These are phyloP conservation scores for Spiraea crenata DNA, from an alignment of 331 rosid species.

Conservation along the genomic window DNA sequence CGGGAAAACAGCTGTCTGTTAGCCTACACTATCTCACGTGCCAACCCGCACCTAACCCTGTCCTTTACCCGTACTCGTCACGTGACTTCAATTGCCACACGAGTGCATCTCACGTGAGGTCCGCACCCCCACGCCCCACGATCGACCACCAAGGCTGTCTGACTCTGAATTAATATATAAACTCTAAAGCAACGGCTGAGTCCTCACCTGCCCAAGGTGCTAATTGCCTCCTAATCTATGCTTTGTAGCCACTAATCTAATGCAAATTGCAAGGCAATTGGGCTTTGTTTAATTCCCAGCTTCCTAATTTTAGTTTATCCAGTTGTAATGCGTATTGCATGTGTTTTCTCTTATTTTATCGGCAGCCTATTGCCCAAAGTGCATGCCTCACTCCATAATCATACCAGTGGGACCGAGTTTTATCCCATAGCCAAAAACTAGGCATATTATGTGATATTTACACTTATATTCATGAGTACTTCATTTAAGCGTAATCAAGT, in stretches of 20 bases:
- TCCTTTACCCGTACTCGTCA: slow-evolving; percentile 39
- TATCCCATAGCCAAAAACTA: too few relatives aligned
- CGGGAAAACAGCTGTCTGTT: slow-evolving; percentile 42
- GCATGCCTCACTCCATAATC: neutral
- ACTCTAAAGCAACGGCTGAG: neutral
- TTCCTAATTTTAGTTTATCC: too few relatives aligned
- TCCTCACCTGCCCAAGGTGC: slow-evolving; percentile 14
- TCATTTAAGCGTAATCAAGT: too few relatives aligned
- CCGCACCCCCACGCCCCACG: slow-evolving; percentile 3
- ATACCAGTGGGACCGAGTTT: too few relatives aligned
- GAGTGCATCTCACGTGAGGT: slow-evolving; percentile 34
- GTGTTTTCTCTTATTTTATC: neutral
- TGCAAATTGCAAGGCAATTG: neutral
- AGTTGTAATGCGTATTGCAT: neutral
- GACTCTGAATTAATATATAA: neutral
- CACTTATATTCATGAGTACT: too few relatives aligned
- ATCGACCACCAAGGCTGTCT: neutral
- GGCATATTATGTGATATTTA: too few relatives aligned
- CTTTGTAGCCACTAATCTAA: neutral
- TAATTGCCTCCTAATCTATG: neutral
- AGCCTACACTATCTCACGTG: slow-evolving; percentile 29
- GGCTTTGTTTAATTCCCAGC: neutral
- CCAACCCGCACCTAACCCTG: slow-evolving; percentile 29
- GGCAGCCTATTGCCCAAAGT: neutral
- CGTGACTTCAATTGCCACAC: slow-evolving; percentile 31